These are phyloP conservation scores for Claviceps sp. DNA, from an alignment of 2,329 filamentous ascomycete species.

Conservation along the genomic window DNA sequence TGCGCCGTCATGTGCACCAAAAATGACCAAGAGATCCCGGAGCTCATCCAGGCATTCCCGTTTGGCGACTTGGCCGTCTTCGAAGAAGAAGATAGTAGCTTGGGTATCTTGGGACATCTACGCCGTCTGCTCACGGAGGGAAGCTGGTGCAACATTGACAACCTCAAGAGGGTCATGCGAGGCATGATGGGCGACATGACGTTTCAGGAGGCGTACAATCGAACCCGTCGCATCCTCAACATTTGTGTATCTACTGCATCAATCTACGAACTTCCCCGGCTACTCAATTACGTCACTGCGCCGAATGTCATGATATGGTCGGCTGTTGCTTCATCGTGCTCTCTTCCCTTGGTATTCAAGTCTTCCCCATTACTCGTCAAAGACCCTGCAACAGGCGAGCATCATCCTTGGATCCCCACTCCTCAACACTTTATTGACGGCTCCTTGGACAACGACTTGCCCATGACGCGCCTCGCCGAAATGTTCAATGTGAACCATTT, in stretches of 20 bases:
- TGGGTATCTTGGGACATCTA: conserved; percentile 55
- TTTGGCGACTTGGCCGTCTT: conserved; percentile 75
- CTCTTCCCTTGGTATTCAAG: conserved; percentile 76
- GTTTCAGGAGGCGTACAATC: conserved; percentile 90
- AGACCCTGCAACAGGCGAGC: conserved; percentile 64
- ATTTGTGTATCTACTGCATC: conserved; percentile 85
- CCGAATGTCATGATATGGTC: conserved; percentile 96
- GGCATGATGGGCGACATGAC: conserved; percentile 75
- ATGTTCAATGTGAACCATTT: conserved; percentile 99
- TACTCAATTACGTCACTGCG: conserved; percentile 87
- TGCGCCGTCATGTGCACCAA: conserved; percentile 66
- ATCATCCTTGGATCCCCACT: conserved; percentile 73
- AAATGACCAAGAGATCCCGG: conserved; percentile 65
- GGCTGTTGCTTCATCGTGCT: conserved; percentile 90
- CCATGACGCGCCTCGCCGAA: conserved; percentile 77
- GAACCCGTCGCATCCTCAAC: conserved; percentile 83
- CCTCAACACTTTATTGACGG: conserved; percentile 86
- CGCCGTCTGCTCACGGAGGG: conserved; percentile 68
- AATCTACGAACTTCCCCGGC: conserved; percentile 70
- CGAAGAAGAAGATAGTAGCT: conserved; percentile 43
- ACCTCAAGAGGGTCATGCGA: conserved; percentile 72
- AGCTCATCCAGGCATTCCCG: conserved; percentile 55
- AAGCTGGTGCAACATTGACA: conserved; percentile 71
- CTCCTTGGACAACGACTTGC: conserved; percentile 86
- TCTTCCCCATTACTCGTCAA: conserved; percentile 71